phyloP scores from a whole-genome alignment of 2,329 filamentous ascomycete species.

The Chrysosporium queenslandicum region DNA sequence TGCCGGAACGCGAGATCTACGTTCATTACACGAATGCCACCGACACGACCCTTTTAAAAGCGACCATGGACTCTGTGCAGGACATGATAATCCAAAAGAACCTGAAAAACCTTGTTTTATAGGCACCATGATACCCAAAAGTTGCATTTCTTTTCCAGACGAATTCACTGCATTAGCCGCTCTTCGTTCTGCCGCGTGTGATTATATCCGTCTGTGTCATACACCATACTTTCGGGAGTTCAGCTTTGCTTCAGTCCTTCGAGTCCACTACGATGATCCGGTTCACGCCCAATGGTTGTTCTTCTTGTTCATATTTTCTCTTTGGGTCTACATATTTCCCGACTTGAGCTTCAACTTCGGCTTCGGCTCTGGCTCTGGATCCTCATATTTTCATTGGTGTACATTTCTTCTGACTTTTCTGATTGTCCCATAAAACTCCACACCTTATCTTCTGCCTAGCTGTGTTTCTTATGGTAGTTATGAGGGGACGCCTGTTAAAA shows the following conservation, averaged over 20 bases:
- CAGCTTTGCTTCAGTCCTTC: background rate
- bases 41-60: conserved; percentile 66
- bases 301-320: conserved; percentile 4
- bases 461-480: no score
- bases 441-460: no score
- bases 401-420: background rate
- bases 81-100: conserved; percentile 83
- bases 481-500: no score
- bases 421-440: background rate
- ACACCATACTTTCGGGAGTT: background rate
- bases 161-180: background rate
- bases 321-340: background rate
- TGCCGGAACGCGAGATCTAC: conserved; percentile 48
- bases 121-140: conserved; percentile 16
- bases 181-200: background rate
- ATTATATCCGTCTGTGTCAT: background rate
- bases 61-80: conserved; percentile 76
- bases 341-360: no score
- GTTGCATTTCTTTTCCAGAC: background rate
- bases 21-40: conserved; percentile 52
- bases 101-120: conserved; percentile 67
- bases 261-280: background rate
- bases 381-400: background rate
- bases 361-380: background rate
- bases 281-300: background rate